Evolutionary conservation across 352 stramenopile species (phyloP).

Genomic region (Globisporangium paddicum): DNA sequence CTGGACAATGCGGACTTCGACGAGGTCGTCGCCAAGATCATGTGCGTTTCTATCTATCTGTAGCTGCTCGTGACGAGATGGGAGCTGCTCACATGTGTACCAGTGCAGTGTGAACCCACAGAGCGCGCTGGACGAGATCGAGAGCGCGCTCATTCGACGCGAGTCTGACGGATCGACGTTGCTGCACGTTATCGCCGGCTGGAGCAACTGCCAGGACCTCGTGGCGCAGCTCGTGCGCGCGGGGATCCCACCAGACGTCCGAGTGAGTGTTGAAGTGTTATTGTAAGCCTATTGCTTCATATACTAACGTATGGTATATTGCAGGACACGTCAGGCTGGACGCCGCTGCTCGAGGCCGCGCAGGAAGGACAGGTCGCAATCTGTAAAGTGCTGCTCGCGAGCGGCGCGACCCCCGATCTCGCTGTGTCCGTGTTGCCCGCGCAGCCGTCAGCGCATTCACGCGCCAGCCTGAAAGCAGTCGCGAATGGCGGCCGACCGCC

Average conservation of each 20-base stretch:
- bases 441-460: neutral
- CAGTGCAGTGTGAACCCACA: conserved; percentile 32
- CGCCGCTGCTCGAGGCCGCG: conserved; percentile 51
- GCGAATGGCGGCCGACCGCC: neutral
- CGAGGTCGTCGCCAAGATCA: conserved; percentile 16
- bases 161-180: conserved; percentile 48
- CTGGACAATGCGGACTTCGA: conserved; percentile 15
- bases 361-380: conserved; percentile 51
- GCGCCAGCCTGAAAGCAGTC: neutral
- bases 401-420: conserved; percentile 38
- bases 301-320: neutral
- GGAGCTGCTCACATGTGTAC: neutral
- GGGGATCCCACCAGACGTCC: conserved; percentile 30
- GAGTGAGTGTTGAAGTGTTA: conserved; percentile 9
- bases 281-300: neutral
- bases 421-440: conserved; percentile 5
- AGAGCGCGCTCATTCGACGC: conserved; percentile 22
- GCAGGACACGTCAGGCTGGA: conserved; percentile 47
- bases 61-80: neutral
- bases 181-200: conserved; percentile 48
- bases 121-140: conserved; percentile 22
- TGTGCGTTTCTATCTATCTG: conserved; percentile 8
- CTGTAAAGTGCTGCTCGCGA: conserved; percentile 38
- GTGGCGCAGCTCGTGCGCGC: conserved; percentile 33
- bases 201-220: conserved; percentile 50